Conservation (phyloP, 2,329 filamentous ascomycete species). For the Microdochium paspali region DNA sequence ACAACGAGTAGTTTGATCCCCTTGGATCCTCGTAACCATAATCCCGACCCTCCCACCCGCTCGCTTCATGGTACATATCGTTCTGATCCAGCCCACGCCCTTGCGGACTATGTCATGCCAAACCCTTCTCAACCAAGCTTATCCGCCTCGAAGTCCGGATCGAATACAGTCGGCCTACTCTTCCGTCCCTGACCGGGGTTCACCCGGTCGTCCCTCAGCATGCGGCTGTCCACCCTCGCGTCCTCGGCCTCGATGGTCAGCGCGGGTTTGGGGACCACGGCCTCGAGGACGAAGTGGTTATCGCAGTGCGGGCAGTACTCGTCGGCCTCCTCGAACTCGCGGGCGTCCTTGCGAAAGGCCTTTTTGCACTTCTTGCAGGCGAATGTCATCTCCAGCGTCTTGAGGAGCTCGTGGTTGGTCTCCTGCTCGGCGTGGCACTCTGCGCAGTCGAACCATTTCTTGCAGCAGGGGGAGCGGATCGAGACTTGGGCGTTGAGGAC, state of each 20-base stretch:
- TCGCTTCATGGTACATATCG: too few relatives aligned
- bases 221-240: conserved; percentile 72
- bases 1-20: too few relatives aligned
- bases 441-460: conserved; percentile 97
- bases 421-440: conserved; percentile 85
- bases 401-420: conserved; percentile 59
- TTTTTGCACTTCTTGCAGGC: conserved; percentile 99
- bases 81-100: too few relatives aligned
- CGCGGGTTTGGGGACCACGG: conserved; percentile 70
- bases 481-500: conserved; percentile 95
- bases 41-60: too few relatives aligned
- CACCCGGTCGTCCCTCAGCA: conserved; percentile 86
- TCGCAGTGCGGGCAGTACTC: conserved; percentile 99
- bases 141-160: conserved; percentile 65
- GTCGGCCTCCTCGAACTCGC: conserved; percentile 91
- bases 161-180: conserved; percentile 48
- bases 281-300: conserved; percentile 94
- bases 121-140: conserved; percentile 53
- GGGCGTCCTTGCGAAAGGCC: conserved; percentile 88
- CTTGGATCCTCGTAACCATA: too few relatives aligned
- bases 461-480: conserved; percentile 88
- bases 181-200: conserved; percentile 36
- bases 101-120: too few relatives aligned
- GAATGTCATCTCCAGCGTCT: conserved; percentile 82
- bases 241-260: conserved; percentile 89